phyloP scores from a whole-genome alignment of 495 filamentous ascomycete genomes.

The Tuber aestivum region DNA sequence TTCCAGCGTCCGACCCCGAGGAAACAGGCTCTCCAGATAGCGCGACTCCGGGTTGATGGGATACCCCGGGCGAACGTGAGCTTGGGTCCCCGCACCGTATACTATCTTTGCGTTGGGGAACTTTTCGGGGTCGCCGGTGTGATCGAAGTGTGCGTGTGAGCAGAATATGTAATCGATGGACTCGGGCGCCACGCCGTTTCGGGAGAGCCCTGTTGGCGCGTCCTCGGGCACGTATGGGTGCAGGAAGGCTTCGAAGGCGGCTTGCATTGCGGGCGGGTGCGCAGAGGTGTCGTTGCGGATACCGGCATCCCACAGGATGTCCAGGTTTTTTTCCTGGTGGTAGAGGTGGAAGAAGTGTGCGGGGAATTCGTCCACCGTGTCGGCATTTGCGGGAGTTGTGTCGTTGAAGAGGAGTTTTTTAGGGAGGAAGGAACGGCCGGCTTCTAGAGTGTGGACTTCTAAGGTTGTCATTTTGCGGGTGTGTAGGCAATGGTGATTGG shows the following conservation, averaged over 20 bases:
- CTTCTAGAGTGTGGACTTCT: constrained; percentile 14
- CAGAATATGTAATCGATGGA: constrained; percentile 56
- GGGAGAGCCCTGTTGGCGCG: constrained; percentile 10
- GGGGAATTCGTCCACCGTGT: constrained; percentile 9
- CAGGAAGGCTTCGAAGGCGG: not conserved
- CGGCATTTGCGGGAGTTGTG: constrained; percentile 9
- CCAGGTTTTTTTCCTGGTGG: constrained; percentile 18
- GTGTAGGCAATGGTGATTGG: not conserved
- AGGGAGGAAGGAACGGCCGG: constrained; percentile 1
- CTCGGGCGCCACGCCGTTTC: constrained; percentile 46
- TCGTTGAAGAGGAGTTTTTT: constrained; percentile 18
- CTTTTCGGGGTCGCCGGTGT: constrained; percentile 52
- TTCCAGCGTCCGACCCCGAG: constrained; percentile 45
- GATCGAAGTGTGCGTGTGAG: constrained; percentile 59
- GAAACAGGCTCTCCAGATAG: constrained; percentile 49
- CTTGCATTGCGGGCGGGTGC: not conserved
- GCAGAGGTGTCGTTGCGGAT: constrained; percentile 11
- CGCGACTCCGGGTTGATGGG: constrained; percentile 46
- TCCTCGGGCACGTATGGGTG: constrained; percentile 17
- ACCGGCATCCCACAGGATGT: constrained; percentile 18
- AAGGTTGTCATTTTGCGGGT: constrained; percentile 3
- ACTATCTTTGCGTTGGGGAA: constrained; percentile 53
- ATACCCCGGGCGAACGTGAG: constrained; percentile 49
- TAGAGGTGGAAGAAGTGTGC: constrained; percentile 17
- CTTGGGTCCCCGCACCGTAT: constrained; percentile 55